Evolutionary conservation across 2,329 filamentous ascomycete species (phyloP).

Genomic region (Periconia sp.): DNA sequence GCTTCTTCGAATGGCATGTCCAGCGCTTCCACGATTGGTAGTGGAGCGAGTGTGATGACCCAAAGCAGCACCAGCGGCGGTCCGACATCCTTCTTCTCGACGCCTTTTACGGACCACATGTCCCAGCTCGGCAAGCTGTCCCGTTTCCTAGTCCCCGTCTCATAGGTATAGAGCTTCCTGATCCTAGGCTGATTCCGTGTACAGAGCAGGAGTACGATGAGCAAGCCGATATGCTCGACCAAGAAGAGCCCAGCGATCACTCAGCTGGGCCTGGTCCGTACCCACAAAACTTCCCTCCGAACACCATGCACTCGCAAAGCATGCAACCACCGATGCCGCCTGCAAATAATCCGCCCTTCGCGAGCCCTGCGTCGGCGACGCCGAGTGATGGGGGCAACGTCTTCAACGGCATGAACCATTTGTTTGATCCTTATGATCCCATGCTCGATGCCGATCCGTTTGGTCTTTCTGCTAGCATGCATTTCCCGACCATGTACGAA

Average conservation of each 20-base stretch:
- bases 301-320: constrained; percentile 40
- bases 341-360: constrained; percentile 38
- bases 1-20: constrained; percentile 39
- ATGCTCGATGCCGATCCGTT: constrained; percentile 93
- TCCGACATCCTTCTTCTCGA: constrained; percentile 70
- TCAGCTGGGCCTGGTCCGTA: constrained; percentile 70
- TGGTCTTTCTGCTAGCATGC: constrained; percentile 90
- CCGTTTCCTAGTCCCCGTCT: constrained; percentile 50
- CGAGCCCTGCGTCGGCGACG: constrained; percentile 34
- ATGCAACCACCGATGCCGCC: constrained; percentile 43
- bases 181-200: constrained; percentile 68
- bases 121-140: constrained; percentile 88
- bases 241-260: constrained; percentile 67
- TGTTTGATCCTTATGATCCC: constrained; percentile 76
- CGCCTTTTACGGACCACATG: constrained; percentile 90
- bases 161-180: constrained; percentile 61
- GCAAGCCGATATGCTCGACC: constrained; percentile 84
- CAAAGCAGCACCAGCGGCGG: constrained; percentile 36
- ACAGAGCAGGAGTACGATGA: constrained; percentile 97
- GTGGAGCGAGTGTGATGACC: constrained; percentile 38
- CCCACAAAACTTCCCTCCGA: constrained; percentile 56
- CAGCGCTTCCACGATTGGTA: constrained; percentile 39
- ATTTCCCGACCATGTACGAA: constrained; percentile 77
- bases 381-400: constrained; percentile 36
- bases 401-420: constrained; percentile 52